These are phyloP conservation scores for Vaccinium macrocarpon DNA, from an alignment of 148 eudicot genomes.

Conservation along the genomic window DNA sequence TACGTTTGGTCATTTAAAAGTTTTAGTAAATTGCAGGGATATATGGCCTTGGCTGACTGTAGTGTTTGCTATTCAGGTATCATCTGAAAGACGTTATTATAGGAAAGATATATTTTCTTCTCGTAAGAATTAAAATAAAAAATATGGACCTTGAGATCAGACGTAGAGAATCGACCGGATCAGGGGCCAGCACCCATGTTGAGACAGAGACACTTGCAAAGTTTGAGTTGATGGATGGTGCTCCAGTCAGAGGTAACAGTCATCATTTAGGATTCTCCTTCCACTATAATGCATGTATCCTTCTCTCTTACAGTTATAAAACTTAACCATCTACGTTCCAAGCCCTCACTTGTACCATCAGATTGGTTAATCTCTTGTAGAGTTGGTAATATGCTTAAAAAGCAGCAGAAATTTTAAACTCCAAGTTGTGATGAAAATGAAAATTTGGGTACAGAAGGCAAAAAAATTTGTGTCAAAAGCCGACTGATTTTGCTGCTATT, in stretches of 20 bases:
- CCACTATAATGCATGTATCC: neutral
- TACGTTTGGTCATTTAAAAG: neutral
- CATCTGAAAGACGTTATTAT: conserved; percentile 94
- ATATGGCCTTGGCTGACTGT: conserved; percentile 16
- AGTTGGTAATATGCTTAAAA: too few relatives aligned
- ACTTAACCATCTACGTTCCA: too few relatives aligned
- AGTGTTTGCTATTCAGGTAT: conserved; percentile 54
- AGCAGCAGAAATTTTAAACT: neutral
- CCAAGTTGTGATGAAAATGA: neutral
- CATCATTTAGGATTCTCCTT: neutral
- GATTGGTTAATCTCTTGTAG: too few relatives aligned
- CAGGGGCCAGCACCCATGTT: conserved; percentile 93
- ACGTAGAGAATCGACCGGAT: conserved; percentile 97
- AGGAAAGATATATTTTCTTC: conserved; percentile 98
- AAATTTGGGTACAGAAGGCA: neutral
- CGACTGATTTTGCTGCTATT: neutral
- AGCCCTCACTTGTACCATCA: too few relatives aligned
- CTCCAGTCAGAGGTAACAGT: conserved; percentile 95
- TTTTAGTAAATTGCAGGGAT: neutral
- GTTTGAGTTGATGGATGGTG: conserved; percentile 99
- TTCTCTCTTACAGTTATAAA: neutral
- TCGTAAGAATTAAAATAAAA: conserved; percentile 92
- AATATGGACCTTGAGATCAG: conserved; percentile 99
- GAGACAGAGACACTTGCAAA: conserved; percentile 99
- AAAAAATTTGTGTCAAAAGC: neutral